These are phyloP conservation scores for Acacia confusa DNA, from an alignment of 306 rosid species.

Conservation along the genomic window DNA sequence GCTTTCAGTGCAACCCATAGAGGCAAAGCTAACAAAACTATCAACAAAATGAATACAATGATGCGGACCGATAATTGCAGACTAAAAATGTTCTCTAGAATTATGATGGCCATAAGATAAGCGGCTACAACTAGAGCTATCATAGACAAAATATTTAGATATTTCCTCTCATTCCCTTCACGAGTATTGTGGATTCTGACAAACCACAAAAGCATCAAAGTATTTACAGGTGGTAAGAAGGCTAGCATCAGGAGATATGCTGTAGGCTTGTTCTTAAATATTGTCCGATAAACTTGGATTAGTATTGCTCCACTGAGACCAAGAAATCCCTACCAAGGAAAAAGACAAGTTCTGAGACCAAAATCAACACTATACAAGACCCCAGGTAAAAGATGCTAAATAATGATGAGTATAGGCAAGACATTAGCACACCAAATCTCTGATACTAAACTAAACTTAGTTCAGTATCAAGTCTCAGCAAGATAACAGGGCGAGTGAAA, in stretches of 20 bases:
- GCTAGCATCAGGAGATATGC: conserved; percentile 69
- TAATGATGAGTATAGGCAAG: neutral
- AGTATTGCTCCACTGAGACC: conserved; percentile 78
- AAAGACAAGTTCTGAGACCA: neutral
- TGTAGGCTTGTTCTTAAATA: conserved; percentile 52
- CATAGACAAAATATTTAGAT: conserved; percentile 57
- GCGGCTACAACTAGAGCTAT: conserved; percentile 58
- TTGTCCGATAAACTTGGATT: conserved; percentile 58
- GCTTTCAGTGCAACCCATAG: conserved; percentile 55
- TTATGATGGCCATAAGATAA: conserved; percentile 64
- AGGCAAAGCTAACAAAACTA: conserved; percentile 56
- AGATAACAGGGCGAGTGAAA: neutral
- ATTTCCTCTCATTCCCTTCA: conserved; percentile 51
- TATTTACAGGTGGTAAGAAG: conserved; percentile 59
- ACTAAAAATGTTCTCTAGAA: conserved; percentile 49
- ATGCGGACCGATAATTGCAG: conserved; percentile 38
- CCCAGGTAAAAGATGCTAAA: conserved; percentile 7
- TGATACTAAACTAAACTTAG: neutral
- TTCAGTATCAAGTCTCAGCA: neutral
- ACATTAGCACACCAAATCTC: neutral
- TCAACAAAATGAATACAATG: conserved; percentile 43
- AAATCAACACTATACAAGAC: conserved; percentile 1
- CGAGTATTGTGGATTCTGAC: conserved; percentile 62
- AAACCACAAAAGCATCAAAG: conserved; percentile 59
- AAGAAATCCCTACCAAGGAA: conserved; percentile 64